Evolutionary conservation across 2,329 filamentous ascomycete species (phyloP), one percentile per base, ranked within the genome.

Genomic region (Botrytis squamosa): DNA sequence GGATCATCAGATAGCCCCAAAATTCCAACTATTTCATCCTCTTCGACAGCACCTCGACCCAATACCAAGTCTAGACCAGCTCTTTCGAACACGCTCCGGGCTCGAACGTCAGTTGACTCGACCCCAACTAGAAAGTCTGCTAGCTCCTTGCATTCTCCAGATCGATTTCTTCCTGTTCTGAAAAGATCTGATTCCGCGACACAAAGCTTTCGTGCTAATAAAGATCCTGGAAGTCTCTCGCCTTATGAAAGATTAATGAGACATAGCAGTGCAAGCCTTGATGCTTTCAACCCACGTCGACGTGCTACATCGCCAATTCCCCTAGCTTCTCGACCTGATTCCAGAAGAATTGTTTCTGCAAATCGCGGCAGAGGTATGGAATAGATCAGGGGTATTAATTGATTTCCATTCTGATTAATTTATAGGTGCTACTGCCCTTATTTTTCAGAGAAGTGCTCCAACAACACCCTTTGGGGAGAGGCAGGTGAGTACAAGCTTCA

Each of bases 141-240:
- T 4, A 70, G 75, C 20, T 79, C 77, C n/a, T 42, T 77, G 18
- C 74, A 76, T 69, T 75, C 83, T 18, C 86, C 86, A 36, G 90
- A 92, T 80, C 85, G 90, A 42, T 92, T 91, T 78, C 85, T 91
- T 63, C 84, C 87, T 46, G 78, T 79, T 70, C 83, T 86, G 66
- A 83, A 84, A 67, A 65, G 80, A 81, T 8, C 81, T 82, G 36
- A 77, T 22, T 55, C 82, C 52, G 81, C 84, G 25, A 82, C 84
- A 38, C 84, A 87, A 71, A 86, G 84, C 65, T 90, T 88, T 76
- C 85, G 85, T 74, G 77, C 88, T 44, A 86, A 84, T 76, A 89
- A 87, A 77, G 81, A 84, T 65, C 81, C 84, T 29, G 79, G 83
- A 49, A 82, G 83, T 44, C 80, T 89, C 25, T 84, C 84, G 20